phyloP scores from a whole-genome alignment of 176 grass and related monocot species.

The Tillandsia fasciculata region DNA sequence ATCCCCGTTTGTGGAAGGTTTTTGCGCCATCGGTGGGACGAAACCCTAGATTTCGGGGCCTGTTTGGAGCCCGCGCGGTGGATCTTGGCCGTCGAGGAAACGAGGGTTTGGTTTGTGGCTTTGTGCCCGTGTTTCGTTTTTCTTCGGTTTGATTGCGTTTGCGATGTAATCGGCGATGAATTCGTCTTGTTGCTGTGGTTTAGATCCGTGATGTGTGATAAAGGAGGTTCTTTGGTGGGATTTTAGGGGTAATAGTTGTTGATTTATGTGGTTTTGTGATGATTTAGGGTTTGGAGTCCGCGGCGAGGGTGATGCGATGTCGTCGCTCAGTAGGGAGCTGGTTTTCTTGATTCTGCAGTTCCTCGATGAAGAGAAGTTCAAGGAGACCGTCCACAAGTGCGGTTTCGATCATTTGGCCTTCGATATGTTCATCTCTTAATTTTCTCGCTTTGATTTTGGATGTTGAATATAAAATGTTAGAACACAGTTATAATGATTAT shows the following conservation, averaged over 20 bases:
- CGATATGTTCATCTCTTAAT: background rate
- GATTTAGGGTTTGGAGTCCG: background rate
- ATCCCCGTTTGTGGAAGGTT: background rate
- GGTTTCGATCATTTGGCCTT: slow-evolving; percentile 7
- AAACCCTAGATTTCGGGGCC: background rate
- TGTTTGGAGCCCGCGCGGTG: background rate
- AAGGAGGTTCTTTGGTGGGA: background rate
- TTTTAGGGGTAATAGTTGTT: background rate
- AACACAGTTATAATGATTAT: background rate
- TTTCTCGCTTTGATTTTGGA: background rate
- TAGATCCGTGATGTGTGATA: background rate
- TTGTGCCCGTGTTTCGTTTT: background rate
- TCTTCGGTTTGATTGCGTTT: background rate
- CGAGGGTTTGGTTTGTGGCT: background rate
- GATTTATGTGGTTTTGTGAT: background rate
- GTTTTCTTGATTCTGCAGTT: slow-evolving; percentile 88
- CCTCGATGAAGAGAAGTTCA: slow-evolving; percentile 93
- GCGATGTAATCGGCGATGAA: background rate
- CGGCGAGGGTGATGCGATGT: slow-evolving; percentile 34
- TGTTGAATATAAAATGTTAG: too few relatives aligned
- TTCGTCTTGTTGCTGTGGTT: background rate
- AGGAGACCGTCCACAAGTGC: slow-evolving; percentile 78
- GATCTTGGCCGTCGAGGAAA: background rate
- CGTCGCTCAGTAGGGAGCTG: slow-evolving; percentile 58
- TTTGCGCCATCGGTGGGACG: background rate